A percentile compares a stretch with the other conserved stretches of the same genome.
Conservation (phyloP, 345 rosid genomes). For the Passiflora organensis region DNA sequence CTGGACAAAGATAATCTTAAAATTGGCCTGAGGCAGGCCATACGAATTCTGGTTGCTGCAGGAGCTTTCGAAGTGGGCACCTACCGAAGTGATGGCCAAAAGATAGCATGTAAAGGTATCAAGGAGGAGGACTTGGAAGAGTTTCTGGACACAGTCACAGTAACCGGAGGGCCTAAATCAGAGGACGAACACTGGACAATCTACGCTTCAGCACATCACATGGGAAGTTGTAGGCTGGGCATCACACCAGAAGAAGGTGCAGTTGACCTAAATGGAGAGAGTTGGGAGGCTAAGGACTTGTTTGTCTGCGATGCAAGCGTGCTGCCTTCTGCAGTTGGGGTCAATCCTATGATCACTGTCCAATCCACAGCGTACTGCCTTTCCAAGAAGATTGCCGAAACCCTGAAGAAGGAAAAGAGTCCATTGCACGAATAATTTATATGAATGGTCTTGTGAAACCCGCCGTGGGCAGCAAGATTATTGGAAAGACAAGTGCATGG, state of each 20-base stretch:
- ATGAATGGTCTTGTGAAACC: too few species aligned
- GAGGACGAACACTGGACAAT: slow-evolving; percentile 39
- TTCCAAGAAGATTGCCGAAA: slow-evolving; percentile 41
- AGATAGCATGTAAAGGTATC: slow-evolving; percentile 40
- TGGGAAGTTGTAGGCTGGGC: slow-evolving; percentile 83
- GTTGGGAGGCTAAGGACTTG: slow-evolving; percentile 59
- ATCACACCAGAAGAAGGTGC: slow-evolving; percentile 46
- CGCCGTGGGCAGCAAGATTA: too few species aligned
- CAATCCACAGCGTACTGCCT: slow-evolving; percentile 63
- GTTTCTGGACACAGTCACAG: slow-evolving; percentile 38
- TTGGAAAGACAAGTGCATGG: too few species aligned
- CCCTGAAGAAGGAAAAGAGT: slow-evolving; percentile 4
- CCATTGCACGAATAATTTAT: too few species aligned
- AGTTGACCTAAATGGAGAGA: slow-evolving; percentile 45
- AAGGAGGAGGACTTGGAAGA: slow-evolving; percentile 37
- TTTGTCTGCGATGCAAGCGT: slow-evolving; percentile 57
- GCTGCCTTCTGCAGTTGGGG: slow-evolving; percentile 58
- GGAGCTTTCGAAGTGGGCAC: slow-evolving; percentile 84
- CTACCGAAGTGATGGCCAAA: slow-evolving; percentile 60
- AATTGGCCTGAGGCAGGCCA: slow-evolving; percentile 49
- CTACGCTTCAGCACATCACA: slow-evolving; percentile 57
- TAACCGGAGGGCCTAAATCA: slow-evolving; percentile 38
- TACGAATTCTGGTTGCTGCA: slow-evolving; percentile 63
- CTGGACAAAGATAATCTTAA: slow-evolving; percentile 58
- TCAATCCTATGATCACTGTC: slow-evolving; percentile 71